These are phyloP conservation scores for Cystobasidiaceae sp. DNA, from an alignment of 1,284 basidiomycete genomes.

Conservation along the genomic window DNA sequence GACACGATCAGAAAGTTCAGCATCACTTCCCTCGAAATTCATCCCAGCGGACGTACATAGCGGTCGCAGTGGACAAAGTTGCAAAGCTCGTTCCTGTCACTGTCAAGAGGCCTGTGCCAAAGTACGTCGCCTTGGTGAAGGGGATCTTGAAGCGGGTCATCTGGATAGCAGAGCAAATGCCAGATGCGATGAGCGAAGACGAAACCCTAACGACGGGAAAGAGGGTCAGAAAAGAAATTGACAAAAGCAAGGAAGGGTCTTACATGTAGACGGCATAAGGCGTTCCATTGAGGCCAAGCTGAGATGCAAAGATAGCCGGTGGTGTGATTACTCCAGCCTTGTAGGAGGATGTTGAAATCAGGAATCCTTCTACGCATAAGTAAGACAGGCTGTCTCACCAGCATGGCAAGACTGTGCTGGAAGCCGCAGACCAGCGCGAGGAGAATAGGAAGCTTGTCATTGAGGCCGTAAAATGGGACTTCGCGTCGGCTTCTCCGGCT, in stretches of 20 bases:
- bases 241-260: neutral
- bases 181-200: conserved; percentile 68
- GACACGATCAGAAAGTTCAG: too few species aligned
- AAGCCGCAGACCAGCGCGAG: conserved; percentile 61
- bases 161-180: conserved; percentile 51
- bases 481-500: neutral
- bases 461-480: conserved; percentile 68
- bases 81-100: conserved; percentile 84
- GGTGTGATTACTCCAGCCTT: too few species aligned
- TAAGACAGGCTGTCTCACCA: too few species aligned
- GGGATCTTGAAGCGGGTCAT: conserved; percentile 45
- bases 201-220: conserved; percentile 60
- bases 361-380: too few species aligned
- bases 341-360: too few species aligned
- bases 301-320: conserved; percentile 69
- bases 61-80: conserved; percentile 59
- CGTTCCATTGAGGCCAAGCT: conserved; percentile 42
- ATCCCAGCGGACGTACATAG: too few species aligned
- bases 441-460: conserved; percentile 62
- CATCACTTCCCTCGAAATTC: too few species aligned
- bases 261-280: conserved; percentile 13
- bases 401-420: conserved; percentile 60
- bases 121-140: conserved; percentile 53
- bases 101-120: conserved; percentile 68
- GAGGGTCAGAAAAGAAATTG: neutral